Base-by-base conservation (phyloP, 2,329 filamentous ascomycete species). In the Pseudogymnoascus destructans region DNA sequence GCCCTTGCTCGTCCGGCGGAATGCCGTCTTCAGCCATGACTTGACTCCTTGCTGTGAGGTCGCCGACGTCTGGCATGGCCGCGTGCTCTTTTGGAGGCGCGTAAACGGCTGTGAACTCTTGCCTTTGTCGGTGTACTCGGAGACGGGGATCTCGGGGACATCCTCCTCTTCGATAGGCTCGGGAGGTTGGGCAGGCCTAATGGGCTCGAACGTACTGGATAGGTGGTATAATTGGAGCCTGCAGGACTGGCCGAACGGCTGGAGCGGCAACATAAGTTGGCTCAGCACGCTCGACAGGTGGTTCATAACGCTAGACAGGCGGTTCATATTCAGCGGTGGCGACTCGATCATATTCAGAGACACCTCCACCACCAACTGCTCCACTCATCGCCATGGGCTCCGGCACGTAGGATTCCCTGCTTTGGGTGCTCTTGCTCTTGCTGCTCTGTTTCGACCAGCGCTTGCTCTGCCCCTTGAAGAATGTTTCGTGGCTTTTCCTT, bases 1-100 rank as follows among this genome's bases (percentile, higher is more conserved):
- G 4, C 60, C 33, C 32, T 60, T 66, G 42, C 62, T 65, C n/a
- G 59, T 54, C 13, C 67, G 62, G n/a, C 72, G 70, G 61, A 82
- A 77, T 4, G 74, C 77, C 21, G 75, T 77, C 66, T 77, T 81
- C 58, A 82, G 71, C 79, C 79, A 82, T 35, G 72, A 74, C 63
- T 75, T 80, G 42, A 79, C 74, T 60, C 73, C 75, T 40, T 56
- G 52, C 32, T 42, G 60, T 55, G 70, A 33, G 17, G 2, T 15
- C 7, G 6, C 4, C 5, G 57, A 15, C 1, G 42, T 25, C 5
- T 5, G 67, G 61, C 59, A 64, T 65, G 36, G 61, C 59, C 13
- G 57, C 55, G 56, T 64, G 61, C 32, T 61, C 59, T 33, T 63
- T 55, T 15, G 63, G 61, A n/a, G 35, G 56, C 27, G 63, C 55